phyloP scores from a whole-genome alignment of 2,329 filamentous ascomycete species.

The Cladosporium sp. region DNA sequence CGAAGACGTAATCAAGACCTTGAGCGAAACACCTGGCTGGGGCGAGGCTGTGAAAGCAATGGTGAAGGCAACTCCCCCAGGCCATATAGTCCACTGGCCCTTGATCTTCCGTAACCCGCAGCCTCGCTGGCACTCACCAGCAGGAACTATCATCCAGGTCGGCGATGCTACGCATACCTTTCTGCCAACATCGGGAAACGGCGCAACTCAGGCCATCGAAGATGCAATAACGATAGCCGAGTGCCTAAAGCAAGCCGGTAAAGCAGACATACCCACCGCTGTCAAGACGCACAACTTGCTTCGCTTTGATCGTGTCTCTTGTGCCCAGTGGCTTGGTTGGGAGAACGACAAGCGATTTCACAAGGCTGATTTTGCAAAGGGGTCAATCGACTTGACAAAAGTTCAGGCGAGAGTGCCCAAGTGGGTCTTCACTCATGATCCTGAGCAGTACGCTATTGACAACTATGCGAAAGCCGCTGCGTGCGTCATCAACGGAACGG shows the following conservation, averaged over 20 bases:
- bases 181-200: background rate
- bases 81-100: constrained; percentile 52
- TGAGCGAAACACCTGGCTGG: constrained; percentile 32
- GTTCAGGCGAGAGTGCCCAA: constrained; percentile 22
- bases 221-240: constrained; percentile 51
- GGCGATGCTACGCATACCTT: constrained; percentile 44
- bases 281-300: constrained; percentile 38
- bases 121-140: constrained; percentile 52
- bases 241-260: constrained; percentile 46
- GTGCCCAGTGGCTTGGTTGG: constrained; percentile 27
- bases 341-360: constrained; percentile 27
- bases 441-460: constrained; percentile 17
- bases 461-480: background rate
- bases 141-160: constrained; percentile 51
- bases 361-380: constrained; percentile 21
- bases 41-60: constrained; percentile 49
- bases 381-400: constrained; percentile 20
- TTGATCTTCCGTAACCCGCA: constrained; percentile 56
- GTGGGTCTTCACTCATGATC: constrained; percentile 26
- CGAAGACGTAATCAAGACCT: constrained; percentile 30
- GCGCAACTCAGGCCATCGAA: constrained; percentile 43
- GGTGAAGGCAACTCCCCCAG: constrained; percentile 41
- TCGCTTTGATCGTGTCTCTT: constrained; percentile 26
- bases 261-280: constrained; percentile 38
- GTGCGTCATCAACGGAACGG: background rate